Base-by-base conservation (phyloP, 2,329 filamentous ascomycete species). In the Penicillium sp. region DNA sequence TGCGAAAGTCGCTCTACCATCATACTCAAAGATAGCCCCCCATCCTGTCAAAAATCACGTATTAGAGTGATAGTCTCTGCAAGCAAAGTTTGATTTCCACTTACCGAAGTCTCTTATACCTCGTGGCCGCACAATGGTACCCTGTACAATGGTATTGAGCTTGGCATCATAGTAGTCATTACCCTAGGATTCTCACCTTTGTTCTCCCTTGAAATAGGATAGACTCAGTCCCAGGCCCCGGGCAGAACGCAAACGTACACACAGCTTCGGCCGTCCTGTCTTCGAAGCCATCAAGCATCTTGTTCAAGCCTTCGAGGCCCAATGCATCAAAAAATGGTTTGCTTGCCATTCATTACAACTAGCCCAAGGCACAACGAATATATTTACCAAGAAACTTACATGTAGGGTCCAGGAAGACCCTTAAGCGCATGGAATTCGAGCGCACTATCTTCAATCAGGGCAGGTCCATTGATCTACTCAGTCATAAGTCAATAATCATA, bases 381-480 rank as follows among this genome's bases (percentile, higher is more conserved):
- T 15, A 8, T 12, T 31, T n/a, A 2, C 3, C 4, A 3, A 2
- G 3, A 10, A 28, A 9, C 82, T 60, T 78, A 95, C 92, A 98
- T 95, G 70, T 98, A 98, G 35, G 92, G 89, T 1, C 93, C 93
- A 1, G 93, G 93, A 27, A 98, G 79, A n/a, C 90, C 91, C 51
- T 88, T 83, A 53, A 96, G 80, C 15, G 92, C 91, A 66, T 88
- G 86, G 68, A 96, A 98, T 75, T 90, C 95, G 42, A 98, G 78
- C 59, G 90, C 90, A n/a, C 93, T 98, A 71, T 98, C 93, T 73
- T 98, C 93, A 9, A 95, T 92, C 33, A 98, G 78, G 7, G 95
- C 93, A 3, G 93, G 91, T 0, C 90, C 90, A 63, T 86, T 77
- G 42, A 93, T 73, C 89, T 95, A 18, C 15, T 46, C 8, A 35